These are phyloP conservation scores for Alternaria brassicicola DNA, from an alignment of 2,329 filamentous ascomycete genomes.

Conservation along the genomic window DNA sequence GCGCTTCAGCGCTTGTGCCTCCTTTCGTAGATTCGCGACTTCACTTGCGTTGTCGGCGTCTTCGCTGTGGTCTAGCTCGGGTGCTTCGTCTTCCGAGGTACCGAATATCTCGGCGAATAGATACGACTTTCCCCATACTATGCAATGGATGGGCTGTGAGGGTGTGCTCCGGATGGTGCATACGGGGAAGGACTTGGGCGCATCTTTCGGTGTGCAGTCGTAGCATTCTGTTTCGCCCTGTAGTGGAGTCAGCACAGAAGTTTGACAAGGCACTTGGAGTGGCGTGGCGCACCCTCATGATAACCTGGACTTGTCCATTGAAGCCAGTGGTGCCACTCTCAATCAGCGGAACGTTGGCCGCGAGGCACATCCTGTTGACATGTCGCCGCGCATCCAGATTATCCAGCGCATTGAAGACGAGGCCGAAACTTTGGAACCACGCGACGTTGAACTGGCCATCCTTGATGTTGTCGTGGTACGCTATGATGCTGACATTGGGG, in stretches of 20 bases:
- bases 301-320: slow-evolving; percentile 96
- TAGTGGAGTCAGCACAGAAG: slow-evolving; percentile 1
- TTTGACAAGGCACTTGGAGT: not conserved
- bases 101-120: slow-evolving; percentile 94
- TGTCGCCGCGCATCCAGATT: slow-evolving; percentile 92
- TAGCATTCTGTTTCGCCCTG: slow-evolving; percentile 89
- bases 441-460: slow-evolving; percentile 82
- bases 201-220: slow-evolving; percentile 88
- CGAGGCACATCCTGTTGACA: slow-evolving; percentile 97
- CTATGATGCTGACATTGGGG: slow-evolving; percentile 81
- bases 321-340: slow-evolving; percentile 98
- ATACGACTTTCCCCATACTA: slow-evolving; percentile 98
- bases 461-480: slow-evolving; percentile 95
- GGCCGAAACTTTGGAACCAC: slow-evolving; percentile 82
- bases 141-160: slow-evolving; percentile 96
- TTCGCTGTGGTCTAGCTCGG: slow-evolving; percentile 77
- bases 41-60: slow-evolving; percentile 85
- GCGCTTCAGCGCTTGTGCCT: slow-evolving; percentile 80
- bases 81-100: slow-evolving; percentile 82
- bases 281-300: slow-evolving; percentile 68
- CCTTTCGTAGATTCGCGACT: slow-evolving; percentile 83
- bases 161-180: slow-evolving; percentile 97
- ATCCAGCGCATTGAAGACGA: slow-evolving; percentile 97
- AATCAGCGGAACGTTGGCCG: slow-evolving; percentile 85
- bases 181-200: slow-evolving; percentile 91